Evolutionary conservation across 306 rosid genomes (phyloP), one percentile per base, ranked within the genome.

Genomic region (Medicago lupulina): DNA sequence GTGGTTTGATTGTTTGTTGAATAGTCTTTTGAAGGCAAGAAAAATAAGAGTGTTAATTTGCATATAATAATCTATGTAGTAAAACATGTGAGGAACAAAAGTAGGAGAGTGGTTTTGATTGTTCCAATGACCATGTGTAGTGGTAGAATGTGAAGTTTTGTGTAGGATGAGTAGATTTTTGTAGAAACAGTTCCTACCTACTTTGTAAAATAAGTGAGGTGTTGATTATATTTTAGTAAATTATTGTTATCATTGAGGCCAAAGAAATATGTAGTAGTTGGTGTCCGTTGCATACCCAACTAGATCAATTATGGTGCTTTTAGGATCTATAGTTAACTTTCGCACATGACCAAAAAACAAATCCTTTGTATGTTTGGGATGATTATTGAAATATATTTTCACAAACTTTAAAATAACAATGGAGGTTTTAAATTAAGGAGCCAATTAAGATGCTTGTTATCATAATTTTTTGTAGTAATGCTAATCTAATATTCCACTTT

Each of bases 41-140:
- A 19, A 12, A 12, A 13, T 25, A 5, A 6, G 40, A 25, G 17
- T 40, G 9, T 4, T n/a, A n/a, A 25, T 2, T 60, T 60, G 11
- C 11, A 10, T 65, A 28, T 65, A 39, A 65, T 65, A 39, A 65
- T 40, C 17, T 51, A 62, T 38, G 60, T 70, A 62, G 58, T 74
- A 15, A 69, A 46, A 76, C 89, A 83, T 86, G 85, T n/a, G 93
- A 93, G 96, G 95, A 84, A 55, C 85, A 76, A 21, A 69, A 49
- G 55, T 79, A 85, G 54, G 69, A 71, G 77, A 64, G 72, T 31
- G 70, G 76, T 34, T 82, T 83, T 74, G 5, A 60, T 11, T 66
- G 88, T 79, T 89, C 91, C 92, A 18, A 64, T 90, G 94, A 92
- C 34, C 88, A 84, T 92, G 96, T 50, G 50, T 73, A 9, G 43